These are phyloP conservation scores for Phylloporus sp. DNA, from an alignment of 768 basidiomycete genomes.

Conservation along the genomic window DNA sequence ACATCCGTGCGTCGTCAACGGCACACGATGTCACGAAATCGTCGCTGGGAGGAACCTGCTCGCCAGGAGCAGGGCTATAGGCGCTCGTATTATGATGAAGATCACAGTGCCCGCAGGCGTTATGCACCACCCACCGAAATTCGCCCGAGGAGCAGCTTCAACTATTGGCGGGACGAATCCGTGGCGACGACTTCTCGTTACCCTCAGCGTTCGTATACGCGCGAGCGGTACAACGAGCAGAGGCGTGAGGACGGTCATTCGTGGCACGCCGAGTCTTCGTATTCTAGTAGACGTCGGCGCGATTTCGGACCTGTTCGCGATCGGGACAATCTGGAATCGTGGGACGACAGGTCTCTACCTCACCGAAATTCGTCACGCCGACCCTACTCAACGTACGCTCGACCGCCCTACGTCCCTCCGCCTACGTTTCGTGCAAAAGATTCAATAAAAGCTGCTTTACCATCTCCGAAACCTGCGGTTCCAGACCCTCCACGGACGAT, in stretches of 20 bases:
- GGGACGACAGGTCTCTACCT: slow-evolving; percentile 5
- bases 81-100: slow-evolving; percentile 7
- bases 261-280: slow-evolving; percentile 7
- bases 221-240: slow-evolving; percentile 7
- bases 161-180: slow-evolving; percentile 24
- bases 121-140: slow-evolving; percentile 5
- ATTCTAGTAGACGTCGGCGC: slow-evolving; percentile 5
- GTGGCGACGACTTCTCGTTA: background rate
- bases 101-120: slow-evolving; percentile 7
- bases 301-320: slow-evolving; percentile 4
- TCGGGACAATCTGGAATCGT: slow-evolving; percentile 3
- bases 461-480: background rate
- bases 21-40: slow-evolving; percentile 14
- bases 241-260: slow-evolving; percentile 10
- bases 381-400: slow-evolving; percentile 8
- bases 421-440: slow-evolving; percentile 8
- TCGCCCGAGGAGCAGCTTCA: slow-evolving; percentile 7
- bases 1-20: slow-evolving; percentile 6
- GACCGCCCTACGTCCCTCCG: slow-evolving; percentile 4
- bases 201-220: slow-evolving; percentile 5
- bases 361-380: slow-evolving; percentile 2
- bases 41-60: slow-evolving; percentile 9
- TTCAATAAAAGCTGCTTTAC: slow-evolving; percentile 1
- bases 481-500: background rate
- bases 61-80: slow-evolving; percentile 1